phyloP scores from a whole-genome alignment of 805 yeast genomes.

The Lachancea thermotolerans region DNA sequence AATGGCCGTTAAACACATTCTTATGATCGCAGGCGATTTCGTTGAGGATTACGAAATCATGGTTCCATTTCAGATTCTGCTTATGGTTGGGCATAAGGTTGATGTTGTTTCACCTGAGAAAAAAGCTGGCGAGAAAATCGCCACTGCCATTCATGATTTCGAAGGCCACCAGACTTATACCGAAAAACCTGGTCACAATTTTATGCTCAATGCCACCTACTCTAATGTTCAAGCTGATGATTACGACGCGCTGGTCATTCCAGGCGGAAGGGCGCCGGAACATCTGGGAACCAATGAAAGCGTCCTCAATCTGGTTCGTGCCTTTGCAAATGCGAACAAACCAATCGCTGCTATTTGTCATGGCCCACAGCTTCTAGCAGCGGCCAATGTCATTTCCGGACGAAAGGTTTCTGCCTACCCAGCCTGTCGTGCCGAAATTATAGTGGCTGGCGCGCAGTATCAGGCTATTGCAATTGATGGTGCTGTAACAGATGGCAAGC shows the following conservation, averaged over 20 bases:
- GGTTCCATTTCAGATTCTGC: constrained; percentile 3
- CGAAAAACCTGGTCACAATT: constrained; percentile 4
- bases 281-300: constrained; percentile 4
- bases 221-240: not conserved
- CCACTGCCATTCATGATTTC: constrained; percentile 5
- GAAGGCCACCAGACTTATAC: constrained; percentile 5
- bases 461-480: constrained; percentile 3
- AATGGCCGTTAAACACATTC: constrained; percentile 2
- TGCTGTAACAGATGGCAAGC: constrained; percentile 4
- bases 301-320: constrained; percentile 4
- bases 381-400: constrained; percentile 1
- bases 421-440: constrained; percentile 1
- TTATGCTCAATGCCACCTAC: constrained; percentile 3
- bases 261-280: constrained; percentile 5
- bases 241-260: constrained; percentile 4
- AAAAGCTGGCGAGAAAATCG: constrained; percentile 2
- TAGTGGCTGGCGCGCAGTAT: constrained; percentile 1
- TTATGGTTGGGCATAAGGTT: constrained; percentile 3
- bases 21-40: constrained; percentile 2
- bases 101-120: constrained; percentile 3
- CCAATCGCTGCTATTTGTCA: constrained; percentile 5
- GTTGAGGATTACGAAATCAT: constrained; percentile 5
- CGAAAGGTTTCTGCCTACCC: constrained; percentile 4
- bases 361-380: constrained; percentile 5
- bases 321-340: not conserved